Evolutionary conservation across 169 alveolate genomes (phyloP), one percentile per base, ranked within the genome.

Genomic region (Eimeria nieschulzi): DNA sequence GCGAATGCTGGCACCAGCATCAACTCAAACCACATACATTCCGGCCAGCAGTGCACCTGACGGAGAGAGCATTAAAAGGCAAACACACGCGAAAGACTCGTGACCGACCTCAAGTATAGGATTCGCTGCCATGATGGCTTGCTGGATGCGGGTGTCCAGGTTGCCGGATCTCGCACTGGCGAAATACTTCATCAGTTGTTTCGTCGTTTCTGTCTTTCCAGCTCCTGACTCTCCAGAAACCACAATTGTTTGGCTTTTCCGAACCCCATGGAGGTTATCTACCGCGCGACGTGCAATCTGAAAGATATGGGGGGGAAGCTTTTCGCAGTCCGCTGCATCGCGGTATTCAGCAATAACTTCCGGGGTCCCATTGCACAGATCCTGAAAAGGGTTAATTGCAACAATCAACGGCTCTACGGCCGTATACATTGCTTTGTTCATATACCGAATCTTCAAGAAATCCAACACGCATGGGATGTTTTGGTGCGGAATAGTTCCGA

Each of bases 171-270:
- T 21, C 6, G 83, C 91, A 53, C 88, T 68, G 53, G 95, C 95
- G 72, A 87, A 53, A 87, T 90, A 95, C 79, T 66, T 91, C 94
- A 91, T 88, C 73, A 83, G 85, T 86, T 92, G 97, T 93, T 94
- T 96, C 21, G 99, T 98, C 71, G 99, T 98, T 95, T 99, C 99
- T 6, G 99, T 99, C 94, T 99, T 99, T 15, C 99, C 99, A 46
- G 99, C 99, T 25, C 99, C 99, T 12, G 99, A 97, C 93, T 99
- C 99, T 17, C 99, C 99, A 83, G 98, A 95, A 71, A 99, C 98
- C 46, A 99, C 97, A 88, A 99, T 98, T 19, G 99, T 97, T 92
- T 99, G 99, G 88, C 85, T 54, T 75, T 66, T 87, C 75, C 59
- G 68, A 56, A 84, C 92, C 71, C 75, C 92, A 51, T 82, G 92